Conservation (phyloP, 2,329 filamentous ascomycete genomes). For the Pseudocercospora ulei region DNA sequence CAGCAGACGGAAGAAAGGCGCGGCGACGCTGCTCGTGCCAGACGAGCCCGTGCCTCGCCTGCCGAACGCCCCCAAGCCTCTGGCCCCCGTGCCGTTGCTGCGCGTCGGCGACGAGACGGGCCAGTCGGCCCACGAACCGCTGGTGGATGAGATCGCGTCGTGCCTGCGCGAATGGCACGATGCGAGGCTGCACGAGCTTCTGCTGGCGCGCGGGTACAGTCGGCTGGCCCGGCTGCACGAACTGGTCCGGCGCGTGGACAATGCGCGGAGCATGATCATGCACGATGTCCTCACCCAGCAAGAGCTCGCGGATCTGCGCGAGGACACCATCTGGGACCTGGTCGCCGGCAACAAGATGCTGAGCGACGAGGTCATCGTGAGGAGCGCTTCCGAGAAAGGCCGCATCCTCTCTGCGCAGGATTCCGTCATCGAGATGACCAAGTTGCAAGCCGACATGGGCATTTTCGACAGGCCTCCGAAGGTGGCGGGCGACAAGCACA, state of each 20-base stretch:
- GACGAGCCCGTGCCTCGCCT: conserved; percentile 45
- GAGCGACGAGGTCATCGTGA: conserved; percentile 85
- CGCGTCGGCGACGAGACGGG: conserved; percentile 96
- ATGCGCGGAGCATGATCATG: conserved; percentile 76
- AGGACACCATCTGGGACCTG: conserved; percentile 90
- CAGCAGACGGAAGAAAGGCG: conserved; percentile 26
- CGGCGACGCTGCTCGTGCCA: conserved; percentile 19
- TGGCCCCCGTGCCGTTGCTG: conserved; percentile 90
- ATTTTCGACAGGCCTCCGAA: conserved; percentile 74
- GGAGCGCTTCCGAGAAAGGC: conserved; percentile 72
- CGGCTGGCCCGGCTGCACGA: conserved; percentile 70
- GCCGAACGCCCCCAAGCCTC: conserved; percentile 61
- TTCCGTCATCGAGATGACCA: conserved; percentile 82
- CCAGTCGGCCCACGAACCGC: conserved; percentile 74
- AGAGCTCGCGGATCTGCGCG: conserved; percentile 70
- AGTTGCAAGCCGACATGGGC: conserved; percentile 91
- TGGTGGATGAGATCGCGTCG: conserved; percentile 95
- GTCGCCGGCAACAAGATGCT: conserved; percentile 91
- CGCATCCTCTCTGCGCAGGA: conserved; percentile 84
- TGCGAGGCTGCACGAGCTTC: conserved; percentile 83
- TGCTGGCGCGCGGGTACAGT: conserved; percentile 72
- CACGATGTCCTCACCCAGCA: conserved; percentile 85
- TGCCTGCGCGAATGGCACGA: conserved; percentile 98
- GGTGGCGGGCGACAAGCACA: conserved; percentile 55
- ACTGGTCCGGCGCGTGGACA: conserved; percentile 72